Evolutionary conservation across 1,139 yeast species (phyloP).

Genomic region (Scheffersomyces insectosa): DNA sequence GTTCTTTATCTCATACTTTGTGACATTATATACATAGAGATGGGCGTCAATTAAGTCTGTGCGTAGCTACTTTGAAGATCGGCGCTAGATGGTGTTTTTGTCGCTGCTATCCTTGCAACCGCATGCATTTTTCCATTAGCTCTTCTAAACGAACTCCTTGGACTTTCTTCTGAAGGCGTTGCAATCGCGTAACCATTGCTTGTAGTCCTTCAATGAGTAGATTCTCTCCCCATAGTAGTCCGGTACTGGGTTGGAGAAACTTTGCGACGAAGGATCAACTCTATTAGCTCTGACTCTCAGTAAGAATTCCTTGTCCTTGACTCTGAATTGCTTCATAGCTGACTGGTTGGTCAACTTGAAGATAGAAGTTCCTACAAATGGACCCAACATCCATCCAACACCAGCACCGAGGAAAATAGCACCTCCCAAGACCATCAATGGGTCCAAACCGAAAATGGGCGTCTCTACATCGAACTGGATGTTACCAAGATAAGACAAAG

Average conservation of each 20-base stretch:
- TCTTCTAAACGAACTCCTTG: conserved; percentile 63
- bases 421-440: conserved; percentile 72
- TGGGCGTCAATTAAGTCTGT: no score
- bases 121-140: no score
- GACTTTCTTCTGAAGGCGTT: conserved; percentile 87
- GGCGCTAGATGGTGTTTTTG: no score
- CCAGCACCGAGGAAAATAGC: conserved; percentile 69
- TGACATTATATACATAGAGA: no score
- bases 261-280: conserved; percentile 92
- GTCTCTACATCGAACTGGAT: conserved; percentile 87
- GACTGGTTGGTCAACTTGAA: conserved; percentile 60
- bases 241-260: conserved; percentile 92
- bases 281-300: conserved; percentile 73
- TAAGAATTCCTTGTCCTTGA: conserved; percentile 73
- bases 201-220: conserved; percentile 79
- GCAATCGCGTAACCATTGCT: conserved; percentile 95
- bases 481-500: conserved; percentile 78
- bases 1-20: no score
- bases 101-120: no score
- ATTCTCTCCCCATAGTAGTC: conserved; percentile 97
- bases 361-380: conserved; percentile 69
- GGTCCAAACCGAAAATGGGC: conserved; percentile 83
- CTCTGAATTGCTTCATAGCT: conserved; percentile 45
- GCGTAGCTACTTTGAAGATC: no score
- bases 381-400: conserved; percentile 82